Evolutionary conservation across 768 basidiomycete species (phyloP), one percentile per base, ranked within the genome.

Genomic region (Tylopilus sp.): DNA sequence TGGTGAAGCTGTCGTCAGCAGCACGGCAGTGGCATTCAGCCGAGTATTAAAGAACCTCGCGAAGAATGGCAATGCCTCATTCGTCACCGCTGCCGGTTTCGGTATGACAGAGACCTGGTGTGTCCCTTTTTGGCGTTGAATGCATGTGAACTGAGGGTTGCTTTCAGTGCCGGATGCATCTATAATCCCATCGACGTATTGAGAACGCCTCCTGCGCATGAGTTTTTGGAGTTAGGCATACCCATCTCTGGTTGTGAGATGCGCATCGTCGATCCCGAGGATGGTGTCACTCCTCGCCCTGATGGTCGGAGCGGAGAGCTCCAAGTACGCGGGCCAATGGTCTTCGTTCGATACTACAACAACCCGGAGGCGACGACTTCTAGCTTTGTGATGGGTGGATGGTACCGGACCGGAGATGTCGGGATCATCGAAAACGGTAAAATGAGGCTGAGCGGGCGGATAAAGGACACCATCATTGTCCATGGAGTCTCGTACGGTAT

Each of bases 211-310:
- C 57, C 59, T 12, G 9, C 44, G 3, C 57, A 69, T 48, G 68
- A 77, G 40, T 73, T 72, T 20, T 67, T 77, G 26, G 72, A 75
- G 18, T 67, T 69, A 15, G 69, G 67, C 18, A 58, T 64, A 3
- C 62, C 68, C 3, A 52, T 62, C 39, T 0, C 44, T 0, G 73
- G 70, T 11, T 68, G 69, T 38, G 61, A 61, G 44, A 67, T 74
- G 63, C 74, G 75, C n/a, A 54, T 69, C 21, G 65, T 73, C 11
- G 48, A 68, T 50, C 59, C 64, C 15, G 57, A 49, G 10, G 68
- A 69, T 15, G 70, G 69, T 2, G 42, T 46, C 9, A 61, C 64
- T 3, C 47, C 58, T 40, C 63, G 66, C 44, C 59, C 55, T 3
- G 62, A 64, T n/a, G 63, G 63, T 6, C 62, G 73, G 53, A 64